Conservation (phyloP, 2,329 filamentous ascomycete species). For the Aureobasidium melanogenum region DNA sequence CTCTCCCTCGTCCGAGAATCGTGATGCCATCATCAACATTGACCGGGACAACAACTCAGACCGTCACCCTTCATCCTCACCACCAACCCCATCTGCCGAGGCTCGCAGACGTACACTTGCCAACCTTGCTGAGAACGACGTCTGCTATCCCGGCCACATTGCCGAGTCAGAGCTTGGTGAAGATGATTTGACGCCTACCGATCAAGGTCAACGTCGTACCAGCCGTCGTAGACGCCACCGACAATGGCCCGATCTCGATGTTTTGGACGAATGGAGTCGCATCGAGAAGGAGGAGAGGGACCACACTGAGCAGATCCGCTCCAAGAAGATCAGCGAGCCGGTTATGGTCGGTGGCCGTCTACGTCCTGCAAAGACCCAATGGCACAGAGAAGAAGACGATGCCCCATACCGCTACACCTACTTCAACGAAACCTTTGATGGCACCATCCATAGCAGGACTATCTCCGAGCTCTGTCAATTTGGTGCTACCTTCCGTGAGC, state of each 20-base stretch:
- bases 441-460: slow-evolving; percentile 90
- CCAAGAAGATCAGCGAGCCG: slow-evolving; percentile 89
- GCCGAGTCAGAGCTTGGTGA: slow-evolving; percentile 72
- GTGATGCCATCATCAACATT: slow-evolving; percentile 44
- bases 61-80: slow-evolving; percentile 28
- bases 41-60: slow-evolving; percentile 28
- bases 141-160: slow-evolving; percentile 73
- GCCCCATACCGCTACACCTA: slow-evolving; percentile 93
- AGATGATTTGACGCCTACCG: slow-evolving; percentile 49
- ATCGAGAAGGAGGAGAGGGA: slow-evolving; percentile 84
- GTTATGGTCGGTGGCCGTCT: slow-evolving; percentile 84
- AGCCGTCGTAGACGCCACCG: slow-evolving; percentile 51
- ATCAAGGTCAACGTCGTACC: slow-evolving; percentile 23
- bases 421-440: slow-evolving; percentile 95
- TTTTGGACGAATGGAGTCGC: slow-evolving; percentile 80
- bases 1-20: slow-evolving; percentile 25
- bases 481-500: slow-evolving; percentile 71
- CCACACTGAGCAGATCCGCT: slow-evolving; percentile 60
- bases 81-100: slow-evolving; percentile 31
- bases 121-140: slow-evolving; percentile 69
- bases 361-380: slow-evolving; percentile 65
- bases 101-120: slow-evolving; percentile 49
- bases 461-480: slow-evolving; percentile 88
- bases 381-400: slow-evolving; percentile 84
- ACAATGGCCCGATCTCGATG: slow-evolving; percentile 77